These are phyloP conservation scores for Salinomyces thailandicus DNA, from an alignment of 2,329 filamentous ascomycete species.

Conservation along the genomic window DNA sequence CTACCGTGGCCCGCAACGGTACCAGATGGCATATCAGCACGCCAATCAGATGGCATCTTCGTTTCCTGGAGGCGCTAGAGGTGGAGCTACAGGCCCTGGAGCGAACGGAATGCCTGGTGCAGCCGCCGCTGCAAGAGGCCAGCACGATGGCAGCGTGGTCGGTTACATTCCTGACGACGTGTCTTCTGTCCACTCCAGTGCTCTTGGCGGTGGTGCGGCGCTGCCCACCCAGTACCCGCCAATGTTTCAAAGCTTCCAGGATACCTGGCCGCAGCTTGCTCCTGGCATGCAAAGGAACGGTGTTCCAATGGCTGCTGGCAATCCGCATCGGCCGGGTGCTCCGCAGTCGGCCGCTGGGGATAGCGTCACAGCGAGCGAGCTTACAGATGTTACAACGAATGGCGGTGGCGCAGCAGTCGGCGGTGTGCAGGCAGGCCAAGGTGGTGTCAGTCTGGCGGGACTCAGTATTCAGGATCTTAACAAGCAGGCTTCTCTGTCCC, in stretches of 20 bases:
- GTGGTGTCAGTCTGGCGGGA: constrained; percentile 81
- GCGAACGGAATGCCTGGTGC: constrained; percentile 26
- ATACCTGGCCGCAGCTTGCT: constrained; percentile 71
- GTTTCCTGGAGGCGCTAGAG: constrained; percentile 7
- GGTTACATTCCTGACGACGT: constrained; percentile 97
- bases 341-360: constrained; percentile 69
- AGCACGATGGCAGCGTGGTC: constrained; percentile 73
- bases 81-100: constrained; percentile 19
- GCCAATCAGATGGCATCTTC: constrained; percentile 49
- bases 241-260: constrained; percentile 91
- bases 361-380: constrained; percentile 83
- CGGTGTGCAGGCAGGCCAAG: constrained; percentile 51
- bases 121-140: constrained; percentile 24
- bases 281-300: constrained; percentile 53
- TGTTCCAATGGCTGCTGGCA: constrained; percentile 4
- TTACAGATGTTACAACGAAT: constrained; percentile 65
- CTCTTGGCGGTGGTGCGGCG: constrained; percentile 55
- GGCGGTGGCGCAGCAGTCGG: constrained; percentile 54
- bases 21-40: constrained; percentile 68
- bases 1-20: constrained; percentile 79
- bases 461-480: constrained; percentile 60
- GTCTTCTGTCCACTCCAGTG: constrained; percentile 89
- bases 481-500: constrained; percentile 64
- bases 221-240: constrained; percentile 69
- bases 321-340: constrained; percentile 23